These are phyloP conservation scores for Trichoderma lentiforme DNA, from an alignment of 2,329 filamentous ascomycete genomes.

Conservation along the genomic window DNA sequence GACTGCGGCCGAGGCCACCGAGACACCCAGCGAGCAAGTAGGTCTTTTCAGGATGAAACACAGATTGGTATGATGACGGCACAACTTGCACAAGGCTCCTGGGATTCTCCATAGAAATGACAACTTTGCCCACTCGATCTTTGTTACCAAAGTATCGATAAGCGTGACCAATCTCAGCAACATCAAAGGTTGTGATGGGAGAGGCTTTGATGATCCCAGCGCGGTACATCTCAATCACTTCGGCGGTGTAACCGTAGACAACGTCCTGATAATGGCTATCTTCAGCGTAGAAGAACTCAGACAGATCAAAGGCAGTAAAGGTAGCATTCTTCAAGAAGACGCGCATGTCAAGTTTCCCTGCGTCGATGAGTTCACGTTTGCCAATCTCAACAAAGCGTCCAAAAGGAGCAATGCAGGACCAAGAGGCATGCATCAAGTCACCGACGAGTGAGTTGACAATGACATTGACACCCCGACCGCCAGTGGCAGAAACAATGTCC, in stretches of 20 bases:
- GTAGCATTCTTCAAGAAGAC: slow-evolving; percentile 9
- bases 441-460: slow-evolving; percentile 31
- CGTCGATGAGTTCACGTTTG: slow-evolving; percentile 6
- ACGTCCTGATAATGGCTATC: not conserved
- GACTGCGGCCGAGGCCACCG: slow-evolving; percentile 31
- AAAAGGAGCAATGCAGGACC: slow-evolving; percentile 6
- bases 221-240: slow-evolving; percentile 12
- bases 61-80: not conserved
- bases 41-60: slow-evolving; percentile 21
- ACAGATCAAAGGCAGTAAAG: slow-evolving; percentile 22
- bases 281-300: not conserved
- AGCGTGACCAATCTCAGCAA: slow-evolving; percentile 18
- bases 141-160: slow-evolving; percentile 23
- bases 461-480: slow-evolving; percentile 26
- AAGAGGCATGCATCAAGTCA: not conserved
- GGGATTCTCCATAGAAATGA: slow-evolving; percentile 28
- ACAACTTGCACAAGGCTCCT: slow-evolving; percentile 1
- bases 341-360: slow-evolving; percentile 3
- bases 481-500: slow-evolving; percentile 23
- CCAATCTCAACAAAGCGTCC: slow-evolving; percentile 15
- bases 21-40: slow-evolving; percentile 30
- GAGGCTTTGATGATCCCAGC: not conserved
- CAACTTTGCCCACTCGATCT: slow-evolving; percentile 31
- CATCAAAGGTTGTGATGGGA: slow-evolving; percentile 1
- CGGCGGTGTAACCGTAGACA: slow-evolving; percentile 1